A percentile compares a stretch with the other conserved stretches of the same genome.
Conservation (phyloP, 768 basidiomycete species). For the Suillus luteus region DNA sequence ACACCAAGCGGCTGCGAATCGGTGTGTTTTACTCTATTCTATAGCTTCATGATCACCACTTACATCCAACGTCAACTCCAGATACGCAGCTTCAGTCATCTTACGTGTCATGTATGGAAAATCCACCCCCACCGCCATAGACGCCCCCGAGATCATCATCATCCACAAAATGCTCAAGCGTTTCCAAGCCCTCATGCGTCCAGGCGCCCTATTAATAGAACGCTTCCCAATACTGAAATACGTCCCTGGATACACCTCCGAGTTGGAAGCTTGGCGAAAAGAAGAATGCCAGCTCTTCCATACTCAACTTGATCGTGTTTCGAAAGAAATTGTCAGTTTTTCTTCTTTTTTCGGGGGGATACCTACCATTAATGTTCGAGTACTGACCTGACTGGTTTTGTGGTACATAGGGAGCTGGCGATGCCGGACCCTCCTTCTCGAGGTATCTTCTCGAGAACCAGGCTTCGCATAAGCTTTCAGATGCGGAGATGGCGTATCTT, state of each 20-base stretch:
- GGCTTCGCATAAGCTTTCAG: conserved; percentile 50
- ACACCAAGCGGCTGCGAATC: conserved; percentile 59
- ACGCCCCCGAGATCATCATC: conserved; percentile 34
- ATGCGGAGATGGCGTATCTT: conserved; percentile 62
- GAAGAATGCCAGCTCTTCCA: conserved; percentile 61
- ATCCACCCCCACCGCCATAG: conserved; percentile 29
- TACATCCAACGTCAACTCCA: not conserved
- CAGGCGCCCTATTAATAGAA: conserved; percentile 39
- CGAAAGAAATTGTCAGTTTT: conserved; percentile 42
- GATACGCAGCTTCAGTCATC: conserved; percentile 39
- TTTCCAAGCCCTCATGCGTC: conserved; percentile 39
- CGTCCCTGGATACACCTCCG: conserved; percentile 62
- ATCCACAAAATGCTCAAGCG: conserved; percentile 38
- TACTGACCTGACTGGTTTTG: conserved; percentile 19
- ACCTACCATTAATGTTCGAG: no score
- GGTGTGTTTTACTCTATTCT: conserved; percentile 40
- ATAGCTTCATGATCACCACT: conserved; percentile 41
- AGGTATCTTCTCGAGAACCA: conserved; percentile 61
- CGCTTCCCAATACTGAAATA: conserved; percentile 41
- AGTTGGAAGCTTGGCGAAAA: conserved; percentile 54
- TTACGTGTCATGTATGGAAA: conserved; percentile 39
- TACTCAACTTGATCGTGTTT: conserved; percentile 49
- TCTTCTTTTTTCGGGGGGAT: no score
- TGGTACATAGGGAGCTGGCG: conserved; percentile 24
- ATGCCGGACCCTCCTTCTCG: conserved; percentile 47